Evolutionary conservation across 495 filamentous ascomycete genomes (phyloP), one percentile per base, ranked within the genome.

Genomic region (Trichocladium uniseriatum): DNA sequence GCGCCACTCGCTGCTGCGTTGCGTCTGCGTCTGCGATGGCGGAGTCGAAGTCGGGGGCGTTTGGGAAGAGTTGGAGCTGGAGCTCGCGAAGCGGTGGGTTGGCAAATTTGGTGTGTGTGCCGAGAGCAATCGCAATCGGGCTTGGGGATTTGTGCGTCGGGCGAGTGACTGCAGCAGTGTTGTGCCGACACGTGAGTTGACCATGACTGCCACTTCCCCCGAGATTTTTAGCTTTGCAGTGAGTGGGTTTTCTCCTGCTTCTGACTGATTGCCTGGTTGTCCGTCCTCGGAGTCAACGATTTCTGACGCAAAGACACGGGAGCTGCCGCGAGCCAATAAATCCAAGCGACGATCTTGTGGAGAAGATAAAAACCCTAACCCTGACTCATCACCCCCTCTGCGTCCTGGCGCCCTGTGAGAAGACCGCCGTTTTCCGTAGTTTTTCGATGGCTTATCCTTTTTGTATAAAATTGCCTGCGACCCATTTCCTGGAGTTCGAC

Each of bases 161-260:
- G 15, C 15, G 20, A 43, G 31, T 7, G 47, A 37, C 47, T 40
- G 47, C 47, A 49, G 31, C 14, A 43, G 31, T 35, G 28, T 41
- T 43, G 38, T 19, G 10, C 47, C 37, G 22, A 43, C 47, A 49
- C 39, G 39, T 49, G 47, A 38, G 39, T 49, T 49, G 38, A 31
- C 10, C 47, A 49, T 49, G 47, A 39, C 31, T 16, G 20, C 8
- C n/a, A n/a, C 14, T 18, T 16, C 6, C n/a, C 47, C 29, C 28
- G 18, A 35, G 14, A 15, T 48, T 27, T 22, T 31, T 11, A 40
- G 7, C 10, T 27, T 37, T 36, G 11, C 9, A n/a, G 38, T n/a
- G 6, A 19, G 38, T 38, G 20, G 32, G 21, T 28, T 46, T 31
- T 20, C 28, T 11, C 31, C 27, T 5, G 27, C 5, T 10, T 29